Percentiles rank a stretch among this genome's conserved stretches.
Conservation (phyloP, 345 rosid genomes). For the Salix brachista region DNA sequence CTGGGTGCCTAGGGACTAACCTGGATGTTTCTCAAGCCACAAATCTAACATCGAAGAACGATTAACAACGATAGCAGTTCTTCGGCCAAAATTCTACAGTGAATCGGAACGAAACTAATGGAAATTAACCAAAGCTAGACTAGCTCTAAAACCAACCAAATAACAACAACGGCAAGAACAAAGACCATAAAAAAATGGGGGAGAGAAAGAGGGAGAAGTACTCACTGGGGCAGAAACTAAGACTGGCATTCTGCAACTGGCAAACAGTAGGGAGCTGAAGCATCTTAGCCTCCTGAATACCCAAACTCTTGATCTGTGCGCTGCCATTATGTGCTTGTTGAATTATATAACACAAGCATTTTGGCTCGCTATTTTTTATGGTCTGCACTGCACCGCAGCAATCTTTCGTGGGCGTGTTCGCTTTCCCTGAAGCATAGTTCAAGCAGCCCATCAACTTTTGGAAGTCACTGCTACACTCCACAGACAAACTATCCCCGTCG, state of each 20-base stretch:
- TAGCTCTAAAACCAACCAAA: neutral
- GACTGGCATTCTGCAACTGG: slow-evolving; percentile 58
- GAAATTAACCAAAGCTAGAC: neutral
- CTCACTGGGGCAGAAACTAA: slow-evolving; percentile 67
- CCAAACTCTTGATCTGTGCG: slow-evolving; percentile 49
- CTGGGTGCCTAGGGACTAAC: neutral
- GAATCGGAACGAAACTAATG: neutral
- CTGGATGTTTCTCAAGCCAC: neutral
- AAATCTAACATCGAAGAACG: neutral
- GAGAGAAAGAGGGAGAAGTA: neutral
- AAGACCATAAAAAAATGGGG: neutral
- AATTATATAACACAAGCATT: slow-evolving; percentile 73
- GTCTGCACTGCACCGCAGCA: slow-evolving; percentile 61
- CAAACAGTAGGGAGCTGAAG: slow-evolving; percentile 83
- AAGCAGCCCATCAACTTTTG: slow-evolving; percentile 60
- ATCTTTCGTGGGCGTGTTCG: slow-evolving; percentile 41
- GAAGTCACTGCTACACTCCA: slow-evolving; percentile 41
- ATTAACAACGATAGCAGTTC: neutral
- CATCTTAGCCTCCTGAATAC: slow-evolving; percentile 57
- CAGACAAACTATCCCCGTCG: neutral
- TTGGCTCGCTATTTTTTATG: slow-evolving; percentile 53
- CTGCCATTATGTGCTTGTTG: slow-evolving; percentile 56
- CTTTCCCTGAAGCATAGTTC: slow-evolving; percentile 62
- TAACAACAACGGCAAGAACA: neutral
- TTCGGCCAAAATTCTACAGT: neutral